These are phyloP conservation scores for Paecilomyces sp. DNA, from an alignment of 2,329 filamentous ascomycete species.

Conservation along the genomic window DNA sequence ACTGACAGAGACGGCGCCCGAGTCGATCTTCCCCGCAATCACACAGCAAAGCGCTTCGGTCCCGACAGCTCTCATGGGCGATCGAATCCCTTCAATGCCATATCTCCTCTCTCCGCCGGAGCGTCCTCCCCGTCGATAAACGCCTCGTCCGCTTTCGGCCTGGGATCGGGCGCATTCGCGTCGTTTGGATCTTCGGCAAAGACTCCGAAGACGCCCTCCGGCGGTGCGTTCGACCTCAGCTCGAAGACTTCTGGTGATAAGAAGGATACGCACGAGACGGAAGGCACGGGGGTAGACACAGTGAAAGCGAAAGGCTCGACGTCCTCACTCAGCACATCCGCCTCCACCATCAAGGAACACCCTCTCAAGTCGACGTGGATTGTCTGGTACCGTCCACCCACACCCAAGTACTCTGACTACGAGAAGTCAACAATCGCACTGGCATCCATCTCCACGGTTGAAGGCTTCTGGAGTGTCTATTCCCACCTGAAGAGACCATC, in stretches of 20 bases:
- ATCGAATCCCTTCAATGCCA: conserved; percentile 70
- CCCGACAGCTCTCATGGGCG: conserved; percentile 65
- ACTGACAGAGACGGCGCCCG: conserved; percentile 45
- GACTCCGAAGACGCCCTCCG: conserved; percentile 71
- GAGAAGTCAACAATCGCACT: conserved; percentile 92
- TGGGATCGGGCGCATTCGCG: conserved; percentile 92
- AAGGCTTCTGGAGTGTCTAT: conserved; percentile 90
- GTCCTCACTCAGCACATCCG: conserved; percentile 32
- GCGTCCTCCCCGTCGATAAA: conserved; percentile 68
- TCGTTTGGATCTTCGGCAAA: conserved; percentile 80
- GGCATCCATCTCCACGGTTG: conserved; percentile 70
- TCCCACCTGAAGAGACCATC: conserved; percentile 85
- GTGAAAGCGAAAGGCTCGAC: conserved; percentile 33
- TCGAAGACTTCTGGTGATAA: conserved; percentile 57
- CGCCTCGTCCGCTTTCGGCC: conserved; percentile 82
- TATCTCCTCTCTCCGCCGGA: conserved; percentile 62
- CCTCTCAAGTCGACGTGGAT: conserved; percentile 83
- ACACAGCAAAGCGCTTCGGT: conserved; percentile 67
- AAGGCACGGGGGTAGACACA: conserved; percentile 19
- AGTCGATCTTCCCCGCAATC: conserved; percentile 54
- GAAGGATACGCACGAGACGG: conserved; percentile 46
- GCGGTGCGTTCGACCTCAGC: conserved; percentile 71
- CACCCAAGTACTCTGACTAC: conserved; percentile 95
- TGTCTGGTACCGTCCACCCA: conserved; percentile 94
- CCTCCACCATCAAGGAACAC: conserved; percentile 37